These are phyloP conservation scores for Phytophthora crassamura DNA, from an alignment of 352 stramenopile species.

Conservation along the genomic window DNA sequence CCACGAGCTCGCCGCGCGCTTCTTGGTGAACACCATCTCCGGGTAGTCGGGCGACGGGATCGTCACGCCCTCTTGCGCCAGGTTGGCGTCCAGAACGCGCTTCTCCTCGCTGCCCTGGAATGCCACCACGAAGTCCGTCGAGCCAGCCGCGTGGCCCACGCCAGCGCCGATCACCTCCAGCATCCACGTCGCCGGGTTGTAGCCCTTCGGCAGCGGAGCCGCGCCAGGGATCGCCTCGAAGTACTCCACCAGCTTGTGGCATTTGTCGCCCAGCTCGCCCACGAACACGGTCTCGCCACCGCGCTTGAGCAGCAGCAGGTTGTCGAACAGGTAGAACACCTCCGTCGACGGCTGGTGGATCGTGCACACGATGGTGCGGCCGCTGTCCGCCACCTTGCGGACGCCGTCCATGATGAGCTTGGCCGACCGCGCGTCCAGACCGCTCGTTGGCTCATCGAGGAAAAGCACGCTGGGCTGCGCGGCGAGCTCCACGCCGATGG, in stretches of 20 bases:
- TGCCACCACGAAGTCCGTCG: constrained; percentile 44
- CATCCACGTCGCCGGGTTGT: constrained; percentile 74
- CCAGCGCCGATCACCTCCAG: constrained; percentile 52
- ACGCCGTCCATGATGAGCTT: constrained; percentile 26
- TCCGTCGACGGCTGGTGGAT: constrained; percentile 89
- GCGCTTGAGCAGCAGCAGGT: constrained; percentile 49
- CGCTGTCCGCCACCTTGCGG: too few species aligned
- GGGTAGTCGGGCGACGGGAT: constrained; percentile 35
- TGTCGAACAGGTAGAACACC: constrained; percentile 86
- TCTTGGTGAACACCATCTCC: constrained; percentile 44
- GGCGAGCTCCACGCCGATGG: too few species aligned
- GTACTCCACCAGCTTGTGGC: constrained; percentile 37
- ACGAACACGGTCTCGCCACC: constrained; percentile 59
- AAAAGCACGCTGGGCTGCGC: too few species aligned
- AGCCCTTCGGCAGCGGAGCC: constrained; percentile 32
- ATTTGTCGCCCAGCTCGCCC: constrained; percentile 51
- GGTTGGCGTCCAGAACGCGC: constrained; percentile 23
- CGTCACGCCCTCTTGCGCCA: constrained; percentile 46
- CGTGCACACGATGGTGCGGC: constrained; percentile 75
- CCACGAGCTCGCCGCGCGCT: constrained; percentile 40
- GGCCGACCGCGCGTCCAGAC: too few species aligned
- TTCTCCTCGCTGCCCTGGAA: constrained; percentile 39
- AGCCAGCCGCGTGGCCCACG: constrained; percentile 15
- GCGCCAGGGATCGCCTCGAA: constrained; percentile 37
- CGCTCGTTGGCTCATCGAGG: too few species aligned